These are phyloP conservation scores for Saturnispora ahearnii DNA, from an alignment of 805 yeast species.

Conservation along the genomic window DNA sequence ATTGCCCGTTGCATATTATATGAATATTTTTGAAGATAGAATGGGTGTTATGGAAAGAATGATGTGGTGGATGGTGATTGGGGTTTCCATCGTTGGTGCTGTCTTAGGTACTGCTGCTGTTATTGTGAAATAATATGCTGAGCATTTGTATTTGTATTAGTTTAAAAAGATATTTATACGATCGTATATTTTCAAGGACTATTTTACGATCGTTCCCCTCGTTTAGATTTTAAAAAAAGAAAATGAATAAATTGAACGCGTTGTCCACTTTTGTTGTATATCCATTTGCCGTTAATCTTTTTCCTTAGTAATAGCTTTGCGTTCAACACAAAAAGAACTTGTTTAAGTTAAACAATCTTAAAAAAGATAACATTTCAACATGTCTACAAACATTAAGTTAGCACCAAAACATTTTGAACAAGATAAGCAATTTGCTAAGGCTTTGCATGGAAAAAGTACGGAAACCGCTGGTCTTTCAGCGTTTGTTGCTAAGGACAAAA, in stretches of 20 bases:
- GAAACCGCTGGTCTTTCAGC: conserved; percentile 67
- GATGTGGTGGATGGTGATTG: conserved; percentile 18
- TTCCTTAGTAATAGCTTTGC: not conserved
- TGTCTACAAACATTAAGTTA: conserved; percentile 22
- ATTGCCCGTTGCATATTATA: conserved; percentile 66
- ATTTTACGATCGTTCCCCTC: conserved; percentile 4
- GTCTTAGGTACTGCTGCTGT: conserved; percentile 55
- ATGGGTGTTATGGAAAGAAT: conserved; percentile 24
- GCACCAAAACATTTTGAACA: conserved; percentile 48
- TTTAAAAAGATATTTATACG: not conserved
- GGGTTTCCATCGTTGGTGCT: conserved; percentile 40
- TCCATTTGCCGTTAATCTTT: not conserved
- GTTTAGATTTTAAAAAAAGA: not conserved
- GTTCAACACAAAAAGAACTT: not conserved
- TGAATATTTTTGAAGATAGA: conserved; percentile 41
- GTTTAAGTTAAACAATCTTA: too few species aligned
- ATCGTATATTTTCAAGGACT: not conserved
- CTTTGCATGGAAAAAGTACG: conserved; percentile 75
- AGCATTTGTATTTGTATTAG: too few species aligned
- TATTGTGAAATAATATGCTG: conserved; percentile 10
- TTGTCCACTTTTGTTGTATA: not conserved
- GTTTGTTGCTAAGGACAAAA: conserved; percentile 63
- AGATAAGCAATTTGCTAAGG: conserved; percentile 70
- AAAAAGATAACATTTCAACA: conserved; percentile 9
- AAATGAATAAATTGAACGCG: not conserved